Base-by-base conservation (phyloP, 208 protist species). In the Trypanosoma cruzi region DNA sequence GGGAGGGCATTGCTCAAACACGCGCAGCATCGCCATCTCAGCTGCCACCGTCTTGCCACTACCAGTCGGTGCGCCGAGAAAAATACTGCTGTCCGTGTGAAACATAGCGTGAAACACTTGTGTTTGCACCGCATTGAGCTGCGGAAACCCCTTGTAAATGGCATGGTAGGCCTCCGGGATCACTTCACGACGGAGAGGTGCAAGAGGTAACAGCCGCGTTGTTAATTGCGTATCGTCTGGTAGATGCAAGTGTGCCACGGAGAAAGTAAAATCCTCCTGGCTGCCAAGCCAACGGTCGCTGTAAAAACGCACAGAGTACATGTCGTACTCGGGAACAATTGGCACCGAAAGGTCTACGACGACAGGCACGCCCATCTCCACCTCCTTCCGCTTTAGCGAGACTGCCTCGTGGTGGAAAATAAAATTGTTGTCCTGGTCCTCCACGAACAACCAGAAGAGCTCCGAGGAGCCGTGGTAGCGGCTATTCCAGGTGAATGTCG, bases 81-180 rank as follows among this genome's bases (percentile, higher is more conserved):
- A 94, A 18, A 99, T 86, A 81, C 98, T 99, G 42, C 96, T 66
- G 78, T 99, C 97, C 4, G 98, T 99, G 84, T 99, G 97, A 73
- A 98, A 99, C 62, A 99, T 79, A n/a, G 88, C 84, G 82, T 99
- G 97, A 80, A 99, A 99, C n/a, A 98, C 85, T 77, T 99, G 98
- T 29, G 99, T 99, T 83, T 99, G 99, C 52, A 99, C 92, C 32
- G 98, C 92, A 86, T 99, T 99, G 79, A 99, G 99, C 82, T 99
- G 95, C 16, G 81, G 73, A 80, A 99, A 99, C 22, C 68, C 61
- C 46, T 97, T 94, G 36, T 98, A 84, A 67, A 99, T 84, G 20
- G 77, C 40, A 50, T 91, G 82, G 73, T 94, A 92, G 59, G 86
- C 81, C 64, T 94, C 75, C 10, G 90, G 85, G 59, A 99, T 75